Evolutionary conservation across 495 filamentous ascomycete species (phyloP), one percentile per base, ranked within the genome.

Genomic region (Corynascus novoguineensis): DNA sequence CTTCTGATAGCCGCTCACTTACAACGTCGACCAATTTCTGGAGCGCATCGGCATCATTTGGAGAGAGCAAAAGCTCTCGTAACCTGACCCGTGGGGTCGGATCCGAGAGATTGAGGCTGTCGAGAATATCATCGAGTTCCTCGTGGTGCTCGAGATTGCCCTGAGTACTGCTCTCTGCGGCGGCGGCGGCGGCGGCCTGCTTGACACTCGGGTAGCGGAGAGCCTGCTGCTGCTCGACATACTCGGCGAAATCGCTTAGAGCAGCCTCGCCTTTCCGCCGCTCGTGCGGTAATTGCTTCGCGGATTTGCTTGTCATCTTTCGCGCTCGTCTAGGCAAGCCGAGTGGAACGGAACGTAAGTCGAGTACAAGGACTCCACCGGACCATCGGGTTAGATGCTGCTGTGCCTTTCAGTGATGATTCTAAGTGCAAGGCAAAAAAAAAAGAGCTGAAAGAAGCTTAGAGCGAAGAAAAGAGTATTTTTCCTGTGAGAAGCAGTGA

Each of bases 211-310:
- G 71, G 69, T 81, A 76, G 22, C 83, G 75, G 61, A 85, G 68
- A 4, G 82, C 80, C 70, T 97, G 92, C 69, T 98, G 90, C 72
- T 92, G 86, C 70, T 97, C 91, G 56, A 96, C 95, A 62, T 96
- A 97, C 70, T 97, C 93, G 68, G 95, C 90, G 67, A 98, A 98
- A 62, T 97, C 93, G 78, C 88, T 92, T 57, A 98, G 79, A 19
- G 93, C 93, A 52, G 88, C 80, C 73, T 96, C 90, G 60, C 91
- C 91, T 79, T 88, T 85, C 65, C 88, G 85, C 63, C 87, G 81
- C 71, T 95, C 90, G 63, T 89, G 84, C 7, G 80, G 75, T 53
- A 82, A 74, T 61, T 84, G 81, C 72, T 86, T 91, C 14, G 74
- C 69, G 27, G 67, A 57, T 73, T 80, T 79, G 31, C 68, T 73